These are phyloP conservation scores for Colletotrichum costaricense DNA, from an alignment of 2,329 filamentous ascomycete genomes.

Conservation along the genomic window DNA sequence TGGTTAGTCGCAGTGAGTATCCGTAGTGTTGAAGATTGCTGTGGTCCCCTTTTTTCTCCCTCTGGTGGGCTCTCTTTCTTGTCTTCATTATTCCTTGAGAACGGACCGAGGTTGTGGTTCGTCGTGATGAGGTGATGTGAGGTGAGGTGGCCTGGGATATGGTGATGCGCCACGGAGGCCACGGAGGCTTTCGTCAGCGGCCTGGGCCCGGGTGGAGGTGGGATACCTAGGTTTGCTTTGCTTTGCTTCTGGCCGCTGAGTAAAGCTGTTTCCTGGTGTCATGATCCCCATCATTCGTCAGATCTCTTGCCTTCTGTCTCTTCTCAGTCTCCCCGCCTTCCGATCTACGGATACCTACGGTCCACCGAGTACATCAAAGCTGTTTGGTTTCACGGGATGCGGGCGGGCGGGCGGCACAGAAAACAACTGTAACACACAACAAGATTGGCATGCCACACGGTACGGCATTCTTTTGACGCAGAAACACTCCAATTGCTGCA, in stretches of 20 bases:
- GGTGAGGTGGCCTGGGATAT: too few relatives aligned
- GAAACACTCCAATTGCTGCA: neutral
- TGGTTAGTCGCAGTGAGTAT: neutral
- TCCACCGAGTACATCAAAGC: too few relatives aligned
- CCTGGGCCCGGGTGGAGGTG: too few relatives aligned
- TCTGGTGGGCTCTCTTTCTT: neutral
- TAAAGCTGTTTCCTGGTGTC: neutral
- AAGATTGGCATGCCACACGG: neutral
- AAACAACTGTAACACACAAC: neutral
- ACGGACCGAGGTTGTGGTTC: too few relatives aligned
- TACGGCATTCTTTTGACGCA: neutral
- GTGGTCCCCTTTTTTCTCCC: neutral
- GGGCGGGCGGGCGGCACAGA: neutral
- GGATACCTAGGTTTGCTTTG: too few relatives aligned
- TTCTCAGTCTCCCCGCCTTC: too few relatives aligned
- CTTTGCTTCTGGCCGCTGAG: neutral
- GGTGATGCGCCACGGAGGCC: too few relatives aligned
- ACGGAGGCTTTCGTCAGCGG: too few relatives aligned
- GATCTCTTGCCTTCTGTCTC: neutral
- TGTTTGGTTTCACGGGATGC: neutral
- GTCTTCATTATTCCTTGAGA: too few relatives aligned
- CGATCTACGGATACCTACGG: neutral
- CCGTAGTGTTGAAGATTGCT: neutral
- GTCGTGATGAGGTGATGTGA: too few relatives aligned
- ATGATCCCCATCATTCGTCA: neutral